These are phyloP conservation scores for Cladosporium oxysporum DNA, from an alignment of 2,329 filamentous ascomycete genomes.

Conservation along the genomic window DNA sequence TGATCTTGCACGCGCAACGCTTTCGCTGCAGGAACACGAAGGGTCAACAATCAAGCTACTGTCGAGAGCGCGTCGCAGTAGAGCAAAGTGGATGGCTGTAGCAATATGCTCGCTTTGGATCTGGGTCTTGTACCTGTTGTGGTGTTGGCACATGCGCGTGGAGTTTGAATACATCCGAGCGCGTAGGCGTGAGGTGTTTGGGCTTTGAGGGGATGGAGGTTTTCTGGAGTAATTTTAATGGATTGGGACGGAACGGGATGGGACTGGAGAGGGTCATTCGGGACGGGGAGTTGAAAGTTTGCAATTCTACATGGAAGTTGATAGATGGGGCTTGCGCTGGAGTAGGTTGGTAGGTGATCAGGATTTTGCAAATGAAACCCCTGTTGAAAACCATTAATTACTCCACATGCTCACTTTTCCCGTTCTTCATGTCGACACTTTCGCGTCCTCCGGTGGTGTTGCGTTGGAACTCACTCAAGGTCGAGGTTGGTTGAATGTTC, in stretches of 20 bases:
- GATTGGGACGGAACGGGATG: background rate
- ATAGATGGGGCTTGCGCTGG: background rate
- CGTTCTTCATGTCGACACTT: no score
- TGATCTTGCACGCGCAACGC: background rate
- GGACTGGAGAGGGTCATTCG: background rate
- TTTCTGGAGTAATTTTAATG: background rate
- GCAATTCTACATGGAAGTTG: background rate
- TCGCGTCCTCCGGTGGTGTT: no score
- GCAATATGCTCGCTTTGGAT: background rate
- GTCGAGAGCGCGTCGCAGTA: background rate
- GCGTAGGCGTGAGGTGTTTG: constrained; percentile 1
- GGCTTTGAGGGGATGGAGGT: background rate
- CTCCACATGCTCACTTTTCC: no score
- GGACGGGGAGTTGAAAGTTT: background rate
- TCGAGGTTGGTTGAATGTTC: no score
- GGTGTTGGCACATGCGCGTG: constrained; percentile 9
- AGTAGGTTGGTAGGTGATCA: background rate
- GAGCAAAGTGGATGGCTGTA: background rate
- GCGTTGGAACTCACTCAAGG: no score
- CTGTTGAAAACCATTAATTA: background rate
- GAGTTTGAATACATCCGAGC: constrained; percentile 15
- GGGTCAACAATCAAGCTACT: background rate
- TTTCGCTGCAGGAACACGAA: background rate
- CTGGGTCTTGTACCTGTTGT: background rate
- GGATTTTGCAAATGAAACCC: background rate